Evolutionary conservation across 2,329 filamentous ascomycete species (phyloP), one percentile per base, ranked within the genome.

Genomic region (Colletotrichum musicola): DNA sequence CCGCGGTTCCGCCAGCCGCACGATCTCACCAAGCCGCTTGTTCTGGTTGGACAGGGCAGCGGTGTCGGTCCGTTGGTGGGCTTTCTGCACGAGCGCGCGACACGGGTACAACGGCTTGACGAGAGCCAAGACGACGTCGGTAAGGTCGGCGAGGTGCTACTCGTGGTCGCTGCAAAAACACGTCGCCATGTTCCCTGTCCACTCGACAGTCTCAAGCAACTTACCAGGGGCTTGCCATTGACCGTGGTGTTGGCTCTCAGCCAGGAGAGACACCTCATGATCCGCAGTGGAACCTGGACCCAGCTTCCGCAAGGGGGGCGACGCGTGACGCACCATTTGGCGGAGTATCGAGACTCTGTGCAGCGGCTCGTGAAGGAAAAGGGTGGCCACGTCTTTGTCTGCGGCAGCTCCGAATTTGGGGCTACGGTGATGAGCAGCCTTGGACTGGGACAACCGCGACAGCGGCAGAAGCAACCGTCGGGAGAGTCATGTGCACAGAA

Each of bases 391-490:
- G 49, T 68, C 18, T 68, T 60, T 9, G 62, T 68, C 62, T 68
- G 65, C 14, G 65, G 65, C 35, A 65, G 47, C 49, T 60, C 49
- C 22, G 62, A 68, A 10, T 68, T 68, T 59, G 65, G 65, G 10
- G 49, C 42, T 16, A 46, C 65, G 4, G 65, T 65, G 13, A 65
- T 55, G n/a, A 56, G 9, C 25, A 46, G n/a, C 18, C 62, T 68
- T 55, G 62, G 22, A 18, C 42, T 65, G 22, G 49, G 35, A 4
- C 53, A 54, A 18, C 47, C 27, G 38, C 60, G 40, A 27, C 46
- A 67, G 44, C 42, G 38, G 20, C 14, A 65, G n/a, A 46, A 44
- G 14, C 60, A 64, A 6, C 27, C 50, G 27, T 9, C 16, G 27
- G 1, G 25, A 2, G 4, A 16, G 1, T 20, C 50, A 50, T 20